Evolutionary conservation across 1,139 yeast species (phyloP), one percentile per base, ranked within the genome.

Genomic region (Zygoascus hellenicus): DNA sequence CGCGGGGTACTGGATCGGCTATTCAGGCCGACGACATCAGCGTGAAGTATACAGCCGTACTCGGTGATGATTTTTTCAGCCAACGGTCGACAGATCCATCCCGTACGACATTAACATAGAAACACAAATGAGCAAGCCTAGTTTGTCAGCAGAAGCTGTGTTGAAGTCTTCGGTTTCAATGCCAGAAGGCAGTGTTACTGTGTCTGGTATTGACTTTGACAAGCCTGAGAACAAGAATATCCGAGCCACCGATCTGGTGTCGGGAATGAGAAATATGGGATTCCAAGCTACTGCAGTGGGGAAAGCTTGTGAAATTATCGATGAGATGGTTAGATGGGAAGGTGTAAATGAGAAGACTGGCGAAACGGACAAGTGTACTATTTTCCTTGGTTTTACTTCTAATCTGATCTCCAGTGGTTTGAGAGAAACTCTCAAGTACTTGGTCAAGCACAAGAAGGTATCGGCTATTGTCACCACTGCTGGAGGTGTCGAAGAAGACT

Each of bases 401-500:
- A 92, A 92, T 66, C 77, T 92, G 71, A 92, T 92, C 59, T 85
- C 96, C 35, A 86, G 96, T 10, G 99, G 99, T 35, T 71, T 90
- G 54, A 79, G 99, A 68, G 96, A 90, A 58, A 87, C 96, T 38
- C 72, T 92, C 57, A 78, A 95, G 62, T 92, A 74, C 64, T 74
- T 94, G 57, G 97, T 88, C 35, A 95, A 92, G 67, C 83, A 94
- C 70, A 89, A 89, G 66, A 86, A 85, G 80, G 96, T 92, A 42
- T 84, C 90, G 58, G 97, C 95, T 15, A 80, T 92, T 59, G 98
- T 94, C 44, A 85, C 98, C 9, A 78, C 90, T 53, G 98, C 97
- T 17, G 99, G 99, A 55, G 99, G 98, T 55, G 81, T 92, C 54
- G 99, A 92, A 67, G 99, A 92, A 68, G 99, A 92, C 69, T 71